Evolutionary conservation across 2,329 filamentous ascomycete genomes (phyloP), one percentile per base, ranked within the genome.

Genomic region (Westerdykella sp.): DNA sequence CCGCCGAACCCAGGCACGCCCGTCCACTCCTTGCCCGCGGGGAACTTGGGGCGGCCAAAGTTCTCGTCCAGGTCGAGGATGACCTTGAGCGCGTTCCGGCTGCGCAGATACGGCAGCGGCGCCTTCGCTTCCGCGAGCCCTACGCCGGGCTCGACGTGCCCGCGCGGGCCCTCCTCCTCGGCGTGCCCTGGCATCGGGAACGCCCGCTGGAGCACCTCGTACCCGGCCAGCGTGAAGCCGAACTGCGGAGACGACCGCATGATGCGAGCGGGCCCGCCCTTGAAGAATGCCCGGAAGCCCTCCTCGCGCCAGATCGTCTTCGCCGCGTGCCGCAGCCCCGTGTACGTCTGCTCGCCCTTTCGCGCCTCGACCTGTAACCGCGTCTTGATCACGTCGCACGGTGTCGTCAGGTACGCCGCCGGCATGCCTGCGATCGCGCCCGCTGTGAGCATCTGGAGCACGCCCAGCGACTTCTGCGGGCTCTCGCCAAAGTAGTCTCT

Each of bases 331-430:
- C 88, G 81, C 38, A 98, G 78, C 37, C 86, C 87, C 34, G 80
- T 93, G 76, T 98, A 98, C 39, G 78, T 77, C 3, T 83, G 84
- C 60, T 98, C 91, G 50, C 93, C 93, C 76, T 97, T 97, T 53
- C 93, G 85, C 16, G 91, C 90, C 70, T 98, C 93, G 46, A 98
- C 93, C 69, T 98, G 93, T 47, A 98, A 78, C 66, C 93, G 85
- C 3, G 93, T 98, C 78, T 98, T 98, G 83, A 98, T 97, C 49
- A 98, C 93, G 63, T 98, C 93, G 73, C 87, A 96, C 0, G 93
- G 93, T 2, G 93, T 98, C 18, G 93, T 98, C 49, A 98, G 77
- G 73, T 98, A 98, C 11, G 73, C 73, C 13, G 73, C 72, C 11
- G 73, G 73, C 73, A 76, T 76, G 60, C 73, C 73, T 11, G 73